Conservation (phyloP, 306 rosid genomes). For the Quillaja saponaria region DNA sequence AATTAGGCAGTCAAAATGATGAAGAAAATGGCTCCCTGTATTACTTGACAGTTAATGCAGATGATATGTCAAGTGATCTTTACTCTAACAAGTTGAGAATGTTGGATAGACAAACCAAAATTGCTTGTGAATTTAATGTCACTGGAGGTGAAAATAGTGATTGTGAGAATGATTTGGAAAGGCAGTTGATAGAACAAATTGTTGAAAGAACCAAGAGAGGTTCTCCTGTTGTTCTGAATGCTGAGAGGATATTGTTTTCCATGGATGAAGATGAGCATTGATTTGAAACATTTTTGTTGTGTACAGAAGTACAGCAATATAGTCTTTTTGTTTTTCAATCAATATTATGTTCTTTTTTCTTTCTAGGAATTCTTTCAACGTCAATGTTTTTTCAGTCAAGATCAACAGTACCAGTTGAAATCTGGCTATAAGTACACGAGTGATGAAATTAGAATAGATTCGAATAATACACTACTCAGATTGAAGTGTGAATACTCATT, state of each 20-base stretch:
- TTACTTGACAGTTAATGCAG: slow-evolving; percentile 22
- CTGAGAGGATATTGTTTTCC: slow-evolving; percentile 56
- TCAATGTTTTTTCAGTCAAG: too few species aligned
- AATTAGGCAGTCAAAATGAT: slow-evolving; percentile 25
- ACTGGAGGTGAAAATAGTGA: slow-evolving; percentile 48
- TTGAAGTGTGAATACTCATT: too few species aligned
- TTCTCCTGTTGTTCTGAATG: slow-evolving; percentile 66
- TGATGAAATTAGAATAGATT: too few species aligned
- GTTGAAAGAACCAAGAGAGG: slow-evolving; percentile 80
- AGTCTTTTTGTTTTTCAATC: too few species aligned
- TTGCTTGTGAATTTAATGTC: slow-evolving; percentile 33
- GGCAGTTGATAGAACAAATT: slow-evolving; percentile 66
- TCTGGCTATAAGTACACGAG: too few species aligned
- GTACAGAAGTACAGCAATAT: slow-evolving; percentile 22
- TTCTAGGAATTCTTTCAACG: too few species aligned
- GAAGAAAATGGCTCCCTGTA: slow-evolving; percentile 24
- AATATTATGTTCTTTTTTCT: too few species aligned
- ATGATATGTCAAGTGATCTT: slow-evolving; percentile 28
- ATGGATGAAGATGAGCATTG: slow-evolving; percentile 46
- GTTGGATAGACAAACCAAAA: slow-evolving; percentile 34
- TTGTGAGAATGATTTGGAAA: slow-evolving; percentile 64
- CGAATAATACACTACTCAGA: too few species aligned
- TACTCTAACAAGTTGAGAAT: slow-evolving; percentile 22
- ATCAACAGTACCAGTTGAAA: too few species aligned
- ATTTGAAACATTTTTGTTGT: slow-evolving; percentile 34